A percentile compares a stretch with the other conserved stretches of the same genome.
Conservation (phyloP, 768 basidiomycete species). For the Hydnomerulius pinastri region DNA sequence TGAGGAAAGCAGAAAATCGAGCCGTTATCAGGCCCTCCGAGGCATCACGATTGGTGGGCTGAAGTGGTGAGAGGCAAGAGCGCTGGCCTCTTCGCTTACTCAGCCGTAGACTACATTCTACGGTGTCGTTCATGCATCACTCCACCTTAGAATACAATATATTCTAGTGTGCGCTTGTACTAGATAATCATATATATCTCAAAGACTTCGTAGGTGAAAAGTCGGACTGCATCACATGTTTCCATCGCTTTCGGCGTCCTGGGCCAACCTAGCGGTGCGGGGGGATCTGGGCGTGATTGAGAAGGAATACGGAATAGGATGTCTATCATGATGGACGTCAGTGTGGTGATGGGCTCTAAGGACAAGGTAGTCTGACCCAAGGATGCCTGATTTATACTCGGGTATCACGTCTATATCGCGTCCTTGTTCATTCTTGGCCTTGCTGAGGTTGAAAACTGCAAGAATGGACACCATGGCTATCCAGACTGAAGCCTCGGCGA, state of each 20-base stretch:
- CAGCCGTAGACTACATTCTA: no score
- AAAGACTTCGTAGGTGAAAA: slow-evolving; percentile 2
- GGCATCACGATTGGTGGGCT: no score
- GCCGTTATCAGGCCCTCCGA: no score
- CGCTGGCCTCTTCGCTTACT: no score
- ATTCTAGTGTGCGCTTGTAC: slow-evolving; percentile 23
- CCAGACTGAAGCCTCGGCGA: slow-evolving; percentile 27
- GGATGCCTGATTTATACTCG: slow-evolving; percentile 27
- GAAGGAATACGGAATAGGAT: slow-evolving; percentile 19
- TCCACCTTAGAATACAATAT: background rate
- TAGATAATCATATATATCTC: slow-evolving; percentile 13
- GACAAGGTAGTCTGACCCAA: slow-evolving; percentile 20
- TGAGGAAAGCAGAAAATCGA: no score
- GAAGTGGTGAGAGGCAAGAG: no score
- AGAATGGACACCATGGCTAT: slow-evolving; percentile 28
- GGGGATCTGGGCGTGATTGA: slow-evolving; percentile 20
- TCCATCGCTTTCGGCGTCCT: slow-evolving; percentile 10
- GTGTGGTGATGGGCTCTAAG: no score
- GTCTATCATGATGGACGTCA: background rate
- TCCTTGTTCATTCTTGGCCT: slow-evolving; percentile 34
- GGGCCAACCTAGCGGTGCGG: slow-evolving; percentile 11
- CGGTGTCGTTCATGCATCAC: slow-evolving; percentile 11
- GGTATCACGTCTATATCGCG: slow-evolving; percentile 26
- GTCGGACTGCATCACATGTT: slow-evolving; percentile 17
- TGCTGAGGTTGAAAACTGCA: slow-evolving; percentile 26